Conservation (phyloP, 208 protist genomes). For the Trypanosoma boissoni region DNA sequence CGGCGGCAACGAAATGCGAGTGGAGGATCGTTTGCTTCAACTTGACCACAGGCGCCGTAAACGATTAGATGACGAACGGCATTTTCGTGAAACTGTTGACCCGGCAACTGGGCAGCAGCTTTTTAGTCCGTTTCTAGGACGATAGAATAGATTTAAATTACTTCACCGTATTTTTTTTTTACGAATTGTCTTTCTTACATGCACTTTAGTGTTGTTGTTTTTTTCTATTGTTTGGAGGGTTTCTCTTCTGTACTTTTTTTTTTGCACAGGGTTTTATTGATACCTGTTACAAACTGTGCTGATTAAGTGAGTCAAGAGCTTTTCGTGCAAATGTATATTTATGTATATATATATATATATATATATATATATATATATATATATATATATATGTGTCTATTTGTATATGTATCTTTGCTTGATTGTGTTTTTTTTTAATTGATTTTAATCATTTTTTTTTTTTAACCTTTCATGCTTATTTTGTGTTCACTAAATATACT, state of each 20-base stretch:
- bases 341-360: no score
- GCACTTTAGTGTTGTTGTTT: not conserved
- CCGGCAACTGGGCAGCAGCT: conserved; percentile 18
- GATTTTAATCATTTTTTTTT: no score
- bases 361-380: no score
- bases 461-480: no score
- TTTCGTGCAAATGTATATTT: no score
- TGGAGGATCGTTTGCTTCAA: conserved; percentile 33
- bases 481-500: no score
- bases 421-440: no score
- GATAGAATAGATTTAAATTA: conserved; percentile 20
- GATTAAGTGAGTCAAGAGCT: no score
- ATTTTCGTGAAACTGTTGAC: conserved; percentile 16
- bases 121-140: conserved; percentile 28
- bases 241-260: conserved; percentile 13
- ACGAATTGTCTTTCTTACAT: not conserved
- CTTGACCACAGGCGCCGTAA: conserved; percentile 21
- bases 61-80: conserved; percentile 21
- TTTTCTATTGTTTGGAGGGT: conserved; percentile 13
- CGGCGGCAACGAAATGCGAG: not conserved
- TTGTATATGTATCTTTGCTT: no score
- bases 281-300: no score
- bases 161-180: not conserved
- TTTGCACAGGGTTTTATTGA: no score
- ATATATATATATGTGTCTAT: no score